Evolutionary conservation across 148 eudicot genomes (phyloP), one percentile per base, ranked within the genome.

Genomic region (Selenicereus undatus): DNA sequence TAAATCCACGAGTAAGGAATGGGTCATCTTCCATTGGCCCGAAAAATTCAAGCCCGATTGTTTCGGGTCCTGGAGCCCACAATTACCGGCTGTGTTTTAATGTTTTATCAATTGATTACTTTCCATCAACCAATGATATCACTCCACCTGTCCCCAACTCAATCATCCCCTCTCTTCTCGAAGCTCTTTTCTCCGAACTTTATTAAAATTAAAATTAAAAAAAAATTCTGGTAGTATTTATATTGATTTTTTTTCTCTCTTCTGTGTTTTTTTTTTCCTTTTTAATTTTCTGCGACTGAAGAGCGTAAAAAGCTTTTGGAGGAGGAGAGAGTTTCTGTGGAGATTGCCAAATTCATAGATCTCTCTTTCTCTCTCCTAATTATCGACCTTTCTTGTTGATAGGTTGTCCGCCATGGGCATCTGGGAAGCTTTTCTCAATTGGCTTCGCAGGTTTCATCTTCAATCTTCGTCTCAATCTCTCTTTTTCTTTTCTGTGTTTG

Each of bases 391-490:
- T 3, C 74, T 21, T 22, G 54, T 21, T 22, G 17, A 43, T 73
- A 27, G 29, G 12, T 75, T 1, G 77, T 0, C 62, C 52, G 72
- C 83, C 79, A 84, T 84, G 86, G 84, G 86, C 54, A 29, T 84
- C 32, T 84, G 83, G 83, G 86, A 84, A 22, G 86, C 84, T 36
- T 84, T 84, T 50, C 86, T 84, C 73, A 84, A 84, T 81, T 84
- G 86, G 86, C 86, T 84, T 78, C 81, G 86, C 71, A 84, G 86
- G 86, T 84, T 73, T 20, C 32, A 2, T 43, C 80, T 77, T 75
- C 35, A 4, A 6, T 43, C 80, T 77, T 75, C 35, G 2, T 52
- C 51, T 39, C 58, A 13, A 26, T 69, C 52, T 58, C 12, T 68
- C 43, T 18, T 0, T 24, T 52, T 32, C 0, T 13, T 11, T 51